These are phyloP conservation scores for Fusarium humuli DNA, from an alignment of 2,329 filamentous ascomycete genomes.

Conservation along the genomic window DNA sequence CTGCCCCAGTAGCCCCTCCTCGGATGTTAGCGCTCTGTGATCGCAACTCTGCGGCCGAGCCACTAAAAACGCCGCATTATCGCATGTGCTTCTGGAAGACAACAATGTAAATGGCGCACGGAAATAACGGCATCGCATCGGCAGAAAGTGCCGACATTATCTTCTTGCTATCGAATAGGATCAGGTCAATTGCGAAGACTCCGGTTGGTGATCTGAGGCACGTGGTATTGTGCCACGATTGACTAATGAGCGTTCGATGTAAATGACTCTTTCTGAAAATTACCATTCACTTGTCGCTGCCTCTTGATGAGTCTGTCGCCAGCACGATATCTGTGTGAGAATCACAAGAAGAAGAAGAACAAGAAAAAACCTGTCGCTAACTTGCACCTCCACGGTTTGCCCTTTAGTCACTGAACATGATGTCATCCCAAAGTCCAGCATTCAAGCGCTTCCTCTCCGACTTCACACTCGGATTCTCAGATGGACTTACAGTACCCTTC, in stretches of 20 bases:
- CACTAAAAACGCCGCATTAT: constrained; percentile 16
- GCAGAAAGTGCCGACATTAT: constrained; percentile 23
- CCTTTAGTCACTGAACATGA: not conserved
- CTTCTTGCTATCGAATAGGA: constrained; percentile 16
- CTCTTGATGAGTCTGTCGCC: too few relatives aligned
- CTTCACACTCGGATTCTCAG: constrained; percentile 78
- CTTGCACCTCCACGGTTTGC: too few relatives aligned
- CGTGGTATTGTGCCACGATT: not conserved
- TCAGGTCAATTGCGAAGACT: rapidly evolving
- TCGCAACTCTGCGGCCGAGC: not conserved
- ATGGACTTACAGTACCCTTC: constrained; percentile 80
- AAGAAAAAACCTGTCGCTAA: too few relatives aligned
- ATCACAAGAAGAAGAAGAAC: too few relatives aligned
- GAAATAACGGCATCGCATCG: not conserved
- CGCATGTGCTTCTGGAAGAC: constrained; percentile 29
- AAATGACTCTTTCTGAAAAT: too few relatives aligned
- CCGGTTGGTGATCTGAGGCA: rapidly evolving
- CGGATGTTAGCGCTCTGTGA: constrained; percentile 8
- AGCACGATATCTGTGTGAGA: too few relatives aligned
- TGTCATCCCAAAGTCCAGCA: constrained; percentile 44
- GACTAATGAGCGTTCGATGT: not conserved
- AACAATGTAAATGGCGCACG: constrained; percentile 1
- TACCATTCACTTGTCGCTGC: too few relatives aligned
- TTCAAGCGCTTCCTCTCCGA: constrained; percentile 65
- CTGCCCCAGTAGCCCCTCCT: too few relatives aligned